Base-by-base conservation (phyloP, 129 eudicot genomes). In the Artemisia tridentata region DNA sequence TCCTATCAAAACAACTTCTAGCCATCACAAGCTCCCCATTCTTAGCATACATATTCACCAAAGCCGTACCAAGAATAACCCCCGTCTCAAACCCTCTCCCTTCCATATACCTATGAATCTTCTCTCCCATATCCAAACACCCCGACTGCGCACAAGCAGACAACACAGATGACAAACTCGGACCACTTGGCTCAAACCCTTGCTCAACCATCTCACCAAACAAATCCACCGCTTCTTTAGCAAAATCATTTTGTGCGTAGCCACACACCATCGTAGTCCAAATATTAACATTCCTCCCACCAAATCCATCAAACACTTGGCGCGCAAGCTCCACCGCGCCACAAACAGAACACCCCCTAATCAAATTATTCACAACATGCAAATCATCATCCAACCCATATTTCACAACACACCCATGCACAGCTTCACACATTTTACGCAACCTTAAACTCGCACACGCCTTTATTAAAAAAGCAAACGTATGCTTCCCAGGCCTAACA, bases 201-300 rank as follows among this genome's bases (percentile, higher is more conserved):
- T 66, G 34, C 13, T 14, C 80, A 56, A 80, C 48, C 96, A 91
- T 91, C 34, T 9, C 65, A 55, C 80, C 59, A 63, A 91, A 91
- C 74, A 91, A n/a, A 59, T 14, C 31, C 64, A 91, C 68, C 0
- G 90, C 91, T 38, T 85, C 88, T 67, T 64, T 43, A 0, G 86
- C 69, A 21, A 66, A 47, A 65, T 63, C 72, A 65, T 82, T 83
- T 68, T 91, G 92, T 1, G 95, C 90, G 52, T 82, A 91, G 63
- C 97, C 97, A 48, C 97, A 85, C 11, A 91, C 65, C 84, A 91
- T 85, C 2, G 88, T 88, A 21, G 97, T 91, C 97, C 97, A 91
- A 68, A 88, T 48, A 68, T 80, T 81, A 68, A 88, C 84, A 75
- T 64, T 86, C 45, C 78, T 84, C 18, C 72, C 90, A 63, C 75